These are phyloP conservation scores for Fusarium floridanum DNA, from an alignment of 2,329 filamentous ascomycete genomes.

Conservation along the genomic window DNA sequence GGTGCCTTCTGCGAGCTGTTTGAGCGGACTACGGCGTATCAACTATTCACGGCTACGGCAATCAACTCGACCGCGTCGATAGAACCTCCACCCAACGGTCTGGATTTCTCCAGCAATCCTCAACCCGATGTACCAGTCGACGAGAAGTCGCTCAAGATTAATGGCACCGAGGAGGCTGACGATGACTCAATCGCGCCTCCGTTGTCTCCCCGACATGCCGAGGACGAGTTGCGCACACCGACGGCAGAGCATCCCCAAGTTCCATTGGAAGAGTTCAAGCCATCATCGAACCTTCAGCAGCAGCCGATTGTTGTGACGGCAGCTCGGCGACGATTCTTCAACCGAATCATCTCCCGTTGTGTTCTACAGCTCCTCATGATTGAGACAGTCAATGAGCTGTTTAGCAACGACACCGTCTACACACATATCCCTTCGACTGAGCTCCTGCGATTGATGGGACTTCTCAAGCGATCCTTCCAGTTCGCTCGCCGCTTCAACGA, in stretches of 20 bases:
- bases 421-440: constrained; percentile 90
- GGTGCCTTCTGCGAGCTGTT: constrained; percentile 97
- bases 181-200: constrained; percentile 50
- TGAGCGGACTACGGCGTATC: constrained; percentile 91
- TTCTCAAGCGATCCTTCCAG: constrained; percentile 95
- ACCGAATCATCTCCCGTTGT: constrained; percentile 98
- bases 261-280: constrained; percentile 87
- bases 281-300: constrained; percentile 81
- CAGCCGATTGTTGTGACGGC: constrained; percentile 93
- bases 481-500: constrained; percentile 98
- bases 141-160: constrained; percentile 72
- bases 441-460: constrained; percentile 89
- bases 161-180: constrained; percentile 62
- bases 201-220: constrained; percentile 46
- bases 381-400: constrained; percentile 98
- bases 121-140: constrained; percentile 58
- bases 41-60: constrained; percentile 88
- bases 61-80: constrained; percentile 66
- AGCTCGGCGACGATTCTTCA: constrained; percentile 94
- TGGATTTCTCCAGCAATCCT: constrained; percentile 61
- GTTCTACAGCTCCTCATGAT: constrained; percentile 99
- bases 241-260: constrained; percentile 54
- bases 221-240: constrained; percentile 52
- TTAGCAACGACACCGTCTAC: constrained; percentile 97
- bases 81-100: constrained; percentile 65